Evolutionary conservation across 495 filamentous ascomycete genomes (phyloP).

Genomic region (Cudoniella acicularis): DNA sequence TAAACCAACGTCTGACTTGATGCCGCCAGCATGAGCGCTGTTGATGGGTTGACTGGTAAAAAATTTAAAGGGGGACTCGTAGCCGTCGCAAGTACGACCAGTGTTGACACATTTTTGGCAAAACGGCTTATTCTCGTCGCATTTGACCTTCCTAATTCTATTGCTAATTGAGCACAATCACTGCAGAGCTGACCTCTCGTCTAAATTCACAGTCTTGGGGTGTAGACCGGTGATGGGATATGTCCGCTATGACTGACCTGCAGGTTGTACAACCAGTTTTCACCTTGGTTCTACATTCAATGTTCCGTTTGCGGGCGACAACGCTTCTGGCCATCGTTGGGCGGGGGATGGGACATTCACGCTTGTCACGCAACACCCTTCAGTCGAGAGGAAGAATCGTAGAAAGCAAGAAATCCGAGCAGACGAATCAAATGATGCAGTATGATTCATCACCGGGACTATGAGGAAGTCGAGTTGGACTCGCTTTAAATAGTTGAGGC

Average conservation of each 20-base stretch:
- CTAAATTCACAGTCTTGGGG: constrained; percentile 20
- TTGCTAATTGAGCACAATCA: constrained; percentile 22
- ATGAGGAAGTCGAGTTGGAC: constrained; percentile 24
- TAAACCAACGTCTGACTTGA: constrained; percentile 39
- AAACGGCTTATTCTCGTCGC: constrained; percentile 32
- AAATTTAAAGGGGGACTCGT: constrained; percentile 31
- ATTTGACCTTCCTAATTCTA: constrained; percentile 32
- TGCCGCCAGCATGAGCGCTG: constrained; percentile 17
- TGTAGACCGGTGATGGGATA: constrained; percentile 16
- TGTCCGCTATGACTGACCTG: constrained; percentile 31
- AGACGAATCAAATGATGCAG: constrained; percentile 30
- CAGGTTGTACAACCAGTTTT: constrained; percentile 37
- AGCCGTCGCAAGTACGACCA: constrained; percentile 27
- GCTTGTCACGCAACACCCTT: constrained; percentile 17
- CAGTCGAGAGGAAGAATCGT: constrained; percentile 21
- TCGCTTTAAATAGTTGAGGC: constrained; percentile 21
- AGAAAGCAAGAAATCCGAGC: constrained; percentile 29
- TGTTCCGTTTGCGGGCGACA: constrained; percentile 28
- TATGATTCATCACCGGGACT: constrained; percentile 24
- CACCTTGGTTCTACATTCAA: constrained; percentile 30
- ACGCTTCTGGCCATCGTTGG: constrained; percentile 29
- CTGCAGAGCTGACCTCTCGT: constrained; percentile 18
- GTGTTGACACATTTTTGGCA: constrained; percentile 34
- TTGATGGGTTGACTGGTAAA: constrained; percentile 22
- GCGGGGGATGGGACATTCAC: constrained; percentile 19